Evolutionary conservation across 2,329 filamentous ascomycete species (phyloP), one percentile per base, ranked within the genome.

Genomic region (Lomentospora prolificans): DNA sequence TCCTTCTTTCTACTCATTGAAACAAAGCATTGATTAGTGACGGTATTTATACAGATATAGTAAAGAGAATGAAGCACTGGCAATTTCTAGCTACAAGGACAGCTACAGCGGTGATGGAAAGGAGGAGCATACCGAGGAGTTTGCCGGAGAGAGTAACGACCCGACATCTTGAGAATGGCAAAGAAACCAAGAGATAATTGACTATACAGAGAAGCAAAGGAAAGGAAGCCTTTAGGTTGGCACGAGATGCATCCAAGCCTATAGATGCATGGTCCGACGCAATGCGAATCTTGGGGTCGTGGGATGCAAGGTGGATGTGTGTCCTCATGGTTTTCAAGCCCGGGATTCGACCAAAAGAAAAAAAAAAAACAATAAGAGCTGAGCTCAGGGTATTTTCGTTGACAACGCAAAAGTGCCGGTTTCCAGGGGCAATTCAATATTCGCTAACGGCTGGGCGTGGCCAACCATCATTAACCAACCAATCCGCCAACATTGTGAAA

Each of bases 1-100:
- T 82, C 79, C 69, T 80, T 81, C 68, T 83, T 83, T 61, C 80
- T 83, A 55, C 3, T 30, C 6, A 50, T 50, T 3, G 30, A 4
- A 50, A 44, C n/a, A 28, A 51, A 53, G 51, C 51, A 31, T 57
- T 44, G 31, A 19, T n/a, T 53, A 27, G 25, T n/a, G 25, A 41
- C 6, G 28, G 14, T n/a, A 31, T 31, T 46, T 44, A 57, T 51
- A 39, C 39, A 39, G 46, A 39, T 51, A 14, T 36, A 54, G 25
- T 12, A n/a, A 51, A 10, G 30, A 41, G 28, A 39, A 25, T 28
- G 31, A 41, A 51, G 24, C 50, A 51, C 25, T 53, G 44, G 4
- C 19, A 51, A 39, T 3, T 28, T 25, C 46, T 14, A 25, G 25
- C 25, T 24, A 50, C 46, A 25, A 57, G 8, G 28, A n/a, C 36